Conservation (phyloP, 1,139 yeast genomes). For the Candida frijolesensis region DNA sequence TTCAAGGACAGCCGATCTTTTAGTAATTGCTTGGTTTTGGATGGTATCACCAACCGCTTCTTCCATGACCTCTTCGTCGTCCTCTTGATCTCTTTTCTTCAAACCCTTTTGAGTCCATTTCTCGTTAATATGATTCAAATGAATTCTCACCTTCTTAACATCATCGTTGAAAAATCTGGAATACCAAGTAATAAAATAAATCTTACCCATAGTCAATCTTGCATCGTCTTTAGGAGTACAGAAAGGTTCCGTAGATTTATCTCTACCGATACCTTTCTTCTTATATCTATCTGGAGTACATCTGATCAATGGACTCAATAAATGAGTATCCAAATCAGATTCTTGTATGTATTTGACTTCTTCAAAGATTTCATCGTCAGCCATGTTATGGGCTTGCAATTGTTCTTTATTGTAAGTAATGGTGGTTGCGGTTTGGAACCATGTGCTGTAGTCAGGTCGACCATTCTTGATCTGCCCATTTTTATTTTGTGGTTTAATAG, state of each 20-base stretch:
- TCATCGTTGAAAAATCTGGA: conserved; percentile 55
- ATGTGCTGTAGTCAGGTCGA: conserved; percentile 73
- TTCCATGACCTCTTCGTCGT: neutral
- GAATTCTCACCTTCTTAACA: conserved; percentile 63
- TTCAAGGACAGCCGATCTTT: conserved; percentile 40
- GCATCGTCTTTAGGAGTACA: conserved; percentile 74
- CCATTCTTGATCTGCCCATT: conserved; percentile 68
- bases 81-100: conserved; percentile 37
- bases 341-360: conserved; percentile 62
- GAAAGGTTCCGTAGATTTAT: conserved; percentile 66
- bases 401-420: conserved; percentile 57
- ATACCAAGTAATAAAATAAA: conserved; percentile 83
- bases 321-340: conserved; percentile 61
- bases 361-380: conserved; percentile 53
- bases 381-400: conserved; percentile 71
- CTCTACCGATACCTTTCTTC: conserved; percentile 64
- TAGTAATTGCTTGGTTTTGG: conserved; percentile 12
- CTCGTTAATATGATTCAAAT: conserved; percentile 66
- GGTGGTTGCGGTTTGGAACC: conserved; percentile 72
- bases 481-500: conserved; percentile 72
- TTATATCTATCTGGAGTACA: conserved; percentile 80
- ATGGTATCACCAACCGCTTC: neutral
- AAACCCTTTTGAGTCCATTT: conserved; percentile 55
- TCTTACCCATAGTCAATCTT: conserved; percentile 55
- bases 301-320: conserved; percentile 75